Evolutionary conservation across 768 basidiomycete genomes (phyloP), one percentile per base, ranked within the genome.

Genomic region (Boletus pseudopeckii): DNA sequence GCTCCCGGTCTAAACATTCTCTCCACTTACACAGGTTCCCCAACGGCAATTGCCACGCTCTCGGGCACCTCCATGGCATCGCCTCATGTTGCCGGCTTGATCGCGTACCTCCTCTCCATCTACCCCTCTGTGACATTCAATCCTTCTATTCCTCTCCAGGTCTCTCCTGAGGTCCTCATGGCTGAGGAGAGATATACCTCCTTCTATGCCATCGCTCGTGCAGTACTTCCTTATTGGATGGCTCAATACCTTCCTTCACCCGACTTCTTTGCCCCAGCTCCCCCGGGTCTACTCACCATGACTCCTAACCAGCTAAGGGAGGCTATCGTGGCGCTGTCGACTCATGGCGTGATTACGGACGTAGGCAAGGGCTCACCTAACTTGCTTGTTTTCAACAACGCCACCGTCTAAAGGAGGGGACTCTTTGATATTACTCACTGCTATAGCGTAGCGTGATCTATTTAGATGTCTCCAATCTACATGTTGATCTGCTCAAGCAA

Each of bases 31-130:
- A 92, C 79, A 54, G 84, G 84, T 32, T 79, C 81, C 55, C 70
- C 67, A 54, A 66, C 57, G 5, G 81, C 89, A n/a, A 77, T 77
- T 45, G 82, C 85, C 62, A 90, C 86, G 9, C 82, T 97, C 60
- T 92, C 90, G 1, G 92, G 92, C 40, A 94, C 92, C 8, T 92
- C 90, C 15, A 97, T 97, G 93, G 94, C 95, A 14, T 90, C 90
- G 7, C 96, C 96, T 43, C 94, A 96, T 74, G 85, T 82, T 40
- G 90, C 90, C 53, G 96, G 96, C 60, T 74, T 97, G 50, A 74
- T 92, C 48, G 95, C 95, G 13, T 98, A 98, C 80, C 80, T 93
- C 58, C 82, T 98, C 54, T 93, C 92, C 24, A 80, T 96, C 64
- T 89, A 94, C 74, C 89, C 88, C 4, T 84, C 84, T 0, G 59